These are phyloP conservation scores for Fusarium sp. DNA, from an alignment of 2,329 filamentous ascomycete species.

Conservation along the genomic window DNA sequence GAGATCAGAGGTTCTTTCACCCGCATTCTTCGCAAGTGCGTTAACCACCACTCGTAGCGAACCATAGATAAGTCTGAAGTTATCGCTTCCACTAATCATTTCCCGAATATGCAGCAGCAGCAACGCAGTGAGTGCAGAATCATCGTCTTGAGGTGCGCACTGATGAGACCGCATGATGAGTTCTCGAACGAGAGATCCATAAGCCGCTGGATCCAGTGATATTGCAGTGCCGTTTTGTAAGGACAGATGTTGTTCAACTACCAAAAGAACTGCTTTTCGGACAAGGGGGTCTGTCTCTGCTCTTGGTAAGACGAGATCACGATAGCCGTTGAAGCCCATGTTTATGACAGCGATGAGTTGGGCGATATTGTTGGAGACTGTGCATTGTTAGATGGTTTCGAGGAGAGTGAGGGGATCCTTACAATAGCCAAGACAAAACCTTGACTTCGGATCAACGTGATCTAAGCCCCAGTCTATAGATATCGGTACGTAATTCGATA, in stretches of 20 bases:
- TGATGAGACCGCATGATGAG: slow-evolving; percentile 26
- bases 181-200: slow-evolving; percentile 21
- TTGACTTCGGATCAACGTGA: slow-evolving; percentile 26
- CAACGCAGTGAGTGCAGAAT: slow-evolving; percentile 32
- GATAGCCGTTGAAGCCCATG: slow-evolving; percentile 36
- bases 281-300: slow-evolving; percentile 32
- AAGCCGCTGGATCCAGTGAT: slow-evolving; percentile 13
- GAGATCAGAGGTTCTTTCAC: slow-evolving; percentile 10
- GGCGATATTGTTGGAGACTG: slow-evolving; percentile 36
- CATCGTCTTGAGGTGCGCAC: slow-evolving; percentile 32
- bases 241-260: slow-evolving; percentile 33
- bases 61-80: slow-evolving; percentile 32
- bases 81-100: slow-evolving; percentile 38
- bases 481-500: background rate
- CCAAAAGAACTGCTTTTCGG: slow-evolving; percentile 29
- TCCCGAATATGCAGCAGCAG: slow-evolving; percentile 31
- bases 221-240: slow-evolving; percentile 17
- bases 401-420: accelerated
- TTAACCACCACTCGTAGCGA: slow-evolving; percentile 28
- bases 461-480: slow-evolving; percentile 15
- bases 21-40: slow-evolving; percentile 1
- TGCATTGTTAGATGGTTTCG: background rate
- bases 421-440: slow-evolving; percentile 35
- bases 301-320: slow-evolving; percentile 28
- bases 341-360: slow-evolving; percentile 36